These are phyloP conservation scores for Leccinum pachyderme DNA, from an alignment of 1,284 basidiomycete genomes.

Conservation along the genomic window DNA sequence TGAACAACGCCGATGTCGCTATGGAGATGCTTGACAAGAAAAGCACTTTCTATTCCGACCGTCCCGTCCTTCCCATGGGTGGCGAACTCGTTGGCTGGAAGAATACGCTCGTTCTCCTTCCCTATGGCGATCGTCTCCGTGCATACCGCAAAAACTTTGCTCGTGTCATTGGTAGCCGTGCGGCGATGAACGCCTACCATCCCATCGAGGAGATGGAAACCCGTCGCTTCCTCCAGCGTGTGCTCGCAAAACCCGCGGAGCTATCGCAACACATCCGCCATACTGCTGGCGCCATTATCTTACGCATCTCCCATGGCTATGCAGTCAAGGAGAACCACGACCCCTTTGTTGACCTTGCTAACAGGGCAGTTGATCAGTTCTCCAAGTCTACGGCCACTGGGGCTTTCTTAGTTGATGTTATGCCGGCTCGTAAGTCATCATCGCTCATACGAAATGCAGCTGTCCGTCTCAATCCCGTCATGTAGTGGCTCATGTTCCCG, in stretches of 20 bases:
- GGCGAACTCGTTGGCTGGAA: slow-evolving; percentile 70
- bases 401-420: slow-evolving; percentile 57
- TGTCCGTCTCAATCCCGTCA: slow-evolving; percentile 3
- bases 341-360: slow-evolving; percentile 57
- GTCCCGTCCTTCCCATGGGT: slow-evolving; percentile 57
- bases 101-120: slow-evolving; percentile 56
- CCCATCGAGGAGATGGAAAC: slow-evolving; percentile 53
- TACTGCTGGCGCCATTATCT: slow-evolving; percentile 56
- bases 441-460: slow-evolving; percentile 2
- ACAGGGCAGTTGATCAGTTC: slow-evolving; percentile 57
- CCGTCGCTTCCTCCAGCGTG: slow-evolving; percentile 51
- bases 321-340: slow-evolving; percentile 54
- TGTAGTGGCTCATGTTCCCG: slow-evolving; percentile 56
- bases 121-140: slow-evolving; percentile 61
- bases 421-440: slow-evolving; percentile 47
- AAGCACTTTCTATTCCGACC: slow-evolving; percentile 66
- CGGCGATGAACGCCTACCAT: slow-evolving; percentile 48
- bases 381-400: slow-evolving; percentile 56
- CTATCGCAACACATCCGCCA: slow-evolving; percentile 55
- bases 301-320: slow-evolving; percentile 64
- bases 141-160: slow-evolving; percentile 60
- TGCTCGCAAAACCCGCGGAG: slow-evolving; percentile 53
- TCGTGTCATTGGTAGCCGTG: slow-evolving; percentile 52
- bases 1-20: slow-evolving; percentile 55
- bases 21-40: slow-evolving; percentile 66